Evolutionary conservation across 805 yeast species (phyloP).

Genomic region (Ogataea kodamae): DNA sequence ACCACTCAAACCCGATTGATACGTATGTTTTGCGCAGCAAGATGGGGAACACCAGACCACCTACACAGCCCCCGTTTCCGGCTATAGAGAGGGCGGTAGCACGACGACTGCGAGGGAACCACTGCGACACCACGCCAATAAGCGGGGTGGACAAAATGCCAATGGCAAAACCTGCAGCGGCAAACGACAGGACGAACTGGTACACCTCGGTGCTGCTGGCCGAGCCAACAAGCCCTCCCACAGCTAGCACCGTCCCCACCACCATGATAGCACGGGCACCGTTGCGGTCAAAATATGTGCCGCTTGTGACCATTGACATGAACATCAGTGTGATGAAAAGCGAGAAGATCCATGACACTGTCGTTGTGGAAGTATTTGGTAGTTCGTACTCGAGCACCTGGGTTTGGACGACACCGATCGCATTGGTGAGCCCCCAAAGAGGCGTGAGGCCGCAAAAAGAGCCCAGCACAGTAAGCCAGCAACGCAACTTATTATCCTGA

Average conservation of each 20-base stretch:
- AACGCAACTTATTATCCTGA: constrained; percentile 41
- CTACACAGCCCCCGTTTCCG: constrained; percentile 50
- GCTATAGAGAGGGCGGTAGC: constrained; percentile 52
- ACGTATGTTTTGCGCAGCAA: constrained; percentile 45
- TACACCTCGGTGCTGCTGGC: constrained; percentile 50
- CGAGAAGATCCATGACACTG: constrained; percentile 65
- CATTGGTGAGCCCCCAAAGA: constrained; percentile 51
- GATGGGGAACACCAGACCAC: constrained; percentile 50
- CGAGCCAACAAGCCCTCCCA: constrained; percentile 48
- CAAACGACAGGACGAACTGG: constrained; percentile 61
- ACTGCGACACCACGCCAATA: constrained; percentile 59
- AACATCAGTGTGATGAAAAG: constrained; percentile 47
- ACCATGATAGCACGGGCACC: constrained; percentile 48
- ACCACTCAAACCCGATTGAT: constrained; percentile 53
- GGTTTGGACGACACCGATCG: constrained; percentile 60
- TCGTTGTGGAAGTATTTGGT: constrained; percentile 39
- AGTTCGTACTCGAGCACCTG: constrained; percentile 59
- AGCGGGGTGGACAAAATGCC: constrained; percentile 60
- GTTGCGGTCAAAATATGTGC: constrained; percentile 56
- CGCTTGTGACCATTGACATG: constrained; percentile 31
- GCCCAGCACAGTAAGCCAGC: constrained; percentile 40
- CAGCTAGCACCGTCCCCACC: constrained; percentile 32
- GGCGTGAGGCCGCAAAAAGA: constrained; percentile 39
- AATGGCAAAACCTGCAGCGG: constrained; percentile 55
- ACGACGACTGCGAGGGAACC: constrained; percentile 51